Evolutionary conservation across 257 asterid genomes (phyloP).

Genomic region (Primulina tabacum): DNA sequence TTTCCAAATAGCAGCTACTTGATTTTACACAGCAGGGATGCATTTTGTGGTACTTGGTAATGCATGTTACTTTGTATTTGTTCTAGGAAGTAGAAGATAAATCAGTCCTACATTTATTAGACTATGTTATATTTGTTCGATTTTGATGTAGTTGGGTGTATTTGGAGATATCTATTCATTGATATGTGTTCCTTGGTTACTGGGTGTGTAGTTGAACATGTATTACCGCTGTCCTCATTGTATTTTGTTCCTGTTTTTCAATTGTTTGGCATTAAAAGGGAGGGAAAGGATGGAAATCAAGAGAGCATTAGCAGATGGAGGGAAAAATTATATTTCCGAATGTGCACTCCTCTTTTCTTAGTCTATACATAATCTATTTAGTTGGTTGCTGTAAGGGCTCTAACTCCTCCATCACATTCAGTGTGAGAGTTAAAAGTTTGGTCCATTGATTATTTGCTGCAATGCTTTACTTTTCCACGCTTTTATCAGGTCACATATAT

Average conservation of each 20-base stretch:
- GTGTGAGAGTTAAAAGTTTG: neutral
- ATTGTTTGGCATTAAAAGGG: neutral
- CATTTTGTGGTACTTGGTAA: neutral
- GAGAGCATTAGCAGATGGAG: neutral
- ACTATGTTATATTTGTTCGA: no score
- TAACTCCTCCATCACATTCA: neutral
- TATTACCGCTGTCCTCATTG: neutral
- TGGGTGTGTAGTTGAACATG: neutral
- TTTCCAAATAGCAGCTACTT: neutral
- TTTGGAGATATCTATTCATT: neutral
- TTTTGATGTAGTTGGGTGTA: no score
- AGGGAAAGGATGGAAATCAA: neutral
- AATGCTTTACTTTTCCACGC: no score
- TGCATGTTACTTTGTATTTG: no score
- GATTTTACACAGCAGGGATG: neutral
- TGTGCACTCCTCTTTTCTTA: no score
- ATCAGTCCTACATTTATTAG: no score
- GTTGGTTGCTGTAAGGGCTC: neutral
- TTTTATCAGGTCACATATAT: neutral
- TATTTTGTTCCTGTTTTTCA: no score
- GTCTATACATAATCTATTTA: neutral
- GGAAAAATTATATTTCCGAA: no score
- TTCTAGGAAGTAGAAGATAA: neutral
- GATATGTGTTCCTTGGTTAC: neutral
- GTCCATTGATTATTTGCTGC: neutral